Conservation (phyloP, 192 early-diverging fungal genomes). For the Diversispora eburnea region DNA sequence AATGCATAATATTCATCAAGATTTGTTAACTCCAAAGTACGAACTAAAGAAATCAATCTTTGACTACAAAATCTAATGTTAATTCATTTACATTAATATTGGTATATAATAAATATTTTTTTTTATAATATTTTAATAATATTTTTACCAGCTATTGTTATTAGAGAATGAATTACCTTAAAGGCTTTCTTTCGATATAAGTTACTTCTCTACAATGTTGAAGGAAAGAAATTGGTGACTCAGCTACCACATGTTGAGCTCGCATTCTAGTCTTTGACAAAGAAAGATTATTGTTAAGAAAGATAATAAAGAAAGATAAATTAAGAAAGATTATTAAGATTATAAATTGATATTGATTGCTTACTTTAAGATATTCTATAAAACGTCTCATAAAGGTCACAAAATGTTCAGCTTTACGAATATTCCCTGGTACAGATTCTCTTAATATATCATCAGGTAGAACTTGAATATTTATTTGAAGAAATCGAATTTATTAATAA, state of each 20-base stretch:
- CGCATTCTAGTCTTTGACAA: slow-evolving; percentile 76
- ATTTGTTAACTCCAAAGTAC: slow-evolving; percentile 91
- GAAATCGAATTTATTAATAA: neutral
- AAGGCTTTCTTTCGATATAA: slow-evolving; percentile 88
- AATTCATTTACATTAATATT: too few relatives aligned
- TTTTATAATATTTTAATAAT: slow-evolving; percentile 24
- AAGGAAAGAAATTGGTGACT: slow-evolving; percentile 90
- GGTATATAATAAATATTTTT: neutral
- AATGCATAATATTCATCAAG: slow-evolving; percentile 82
- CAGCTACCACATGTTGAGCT: slow-evolving; percentile 96
- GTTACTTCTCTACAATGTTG: slow-evolving; percentile 94
- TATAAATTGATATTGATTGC: neutral
- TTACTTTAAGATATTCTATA: slow-evolving; percentile 93
- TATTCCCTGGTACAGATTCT: slow-evolving; percentile 97
- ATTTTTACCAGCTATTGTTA: neutral
- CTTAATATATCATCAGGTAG: slow-evolving; percentile 88
- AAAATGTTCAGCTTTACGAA: slow-evolving; percentile 97
- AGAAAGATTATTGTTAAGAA: neutral
- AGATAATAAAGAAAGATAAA: neutral
- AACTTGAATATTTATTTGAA: slow-evolving; percentile 36
- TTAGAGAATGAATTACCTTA: slow-evolving; percentile 45
- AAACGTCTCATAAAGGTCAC: slow-evolving; percentile 94
- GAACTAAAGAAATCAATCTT: slow-evolving; percentile 81
- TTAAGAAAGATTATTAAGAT: neutral
- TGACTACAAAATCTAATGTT: slow-evolving; percentile 76